Percentiles rank a stretch among this genome's conserved stretches.
These are phyloP conservation scores for Aspergillus arachidicola DNA, from an alignment of 2,329 filamentous ascomycete species.

Conservation along the genomic window DNA sequence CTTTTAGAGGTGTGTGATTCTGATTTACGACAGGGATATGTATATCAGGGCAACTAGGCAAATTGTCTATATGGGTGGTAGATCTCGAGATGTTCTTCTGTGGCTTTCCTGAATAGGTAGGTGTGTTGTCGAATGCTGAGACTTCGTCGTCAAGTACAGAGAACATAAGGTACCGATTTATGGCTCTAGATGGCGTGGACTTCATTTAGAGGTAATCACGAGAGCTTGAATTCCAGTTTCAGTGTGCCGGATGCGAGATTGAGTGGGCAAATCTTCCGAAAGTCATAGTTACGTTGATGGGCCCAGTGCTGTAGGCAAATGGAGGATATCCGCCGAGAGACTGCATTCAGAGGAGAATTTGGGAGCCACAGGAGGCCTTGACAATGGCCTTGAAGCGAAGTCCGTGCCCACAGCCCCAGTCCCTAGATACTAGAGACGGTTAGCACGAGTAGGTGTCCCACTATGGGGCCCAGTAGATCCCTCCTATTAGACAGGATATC, in stretches of 20 bases:
- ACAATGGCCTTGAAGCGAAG: background rate
- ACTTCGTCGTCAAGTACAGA: background rate
- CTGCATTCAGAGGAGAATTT: conserved; percentile 3
- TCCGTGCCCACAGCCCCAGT: conserved; percentile 8
- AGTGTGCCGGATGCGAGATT: background rate
- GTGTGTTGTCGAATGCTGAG: background rate
- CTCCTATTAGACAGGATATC: background rate
- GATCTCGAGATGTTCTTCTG: background rate
- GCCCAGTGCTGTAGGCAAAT: background rate
- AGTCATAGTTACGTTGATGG: background rate
- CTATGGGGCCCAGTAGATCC: conserved; percentile 1
- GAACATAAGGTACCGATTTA: background rate
- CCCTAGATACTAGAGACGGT: background rate
- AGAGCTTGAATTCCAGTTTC: background rate
- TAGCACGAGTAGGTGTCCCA: conserved; percentile 1
- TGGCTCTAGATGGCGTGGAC: background rate
- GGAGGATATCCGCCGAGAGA: conserved; percentile 3
- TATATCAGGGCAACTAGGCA: background rate
- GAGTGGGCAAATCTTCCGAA: background rate
- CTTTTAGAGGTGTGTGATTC: background rate
- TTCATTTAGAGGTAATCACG: background rate
- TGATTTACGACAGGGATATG: background rate
- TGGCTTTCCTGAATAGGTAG: background rate
- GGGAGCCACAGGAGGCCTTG: background rate
- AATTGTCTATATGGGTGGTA: background rate